Percentiles rank a stretch among this genome's conserved stretches.
Conservation (phyloP, 495 filamentous ascomycete genomes). For the Niebla homalea region DNA sequence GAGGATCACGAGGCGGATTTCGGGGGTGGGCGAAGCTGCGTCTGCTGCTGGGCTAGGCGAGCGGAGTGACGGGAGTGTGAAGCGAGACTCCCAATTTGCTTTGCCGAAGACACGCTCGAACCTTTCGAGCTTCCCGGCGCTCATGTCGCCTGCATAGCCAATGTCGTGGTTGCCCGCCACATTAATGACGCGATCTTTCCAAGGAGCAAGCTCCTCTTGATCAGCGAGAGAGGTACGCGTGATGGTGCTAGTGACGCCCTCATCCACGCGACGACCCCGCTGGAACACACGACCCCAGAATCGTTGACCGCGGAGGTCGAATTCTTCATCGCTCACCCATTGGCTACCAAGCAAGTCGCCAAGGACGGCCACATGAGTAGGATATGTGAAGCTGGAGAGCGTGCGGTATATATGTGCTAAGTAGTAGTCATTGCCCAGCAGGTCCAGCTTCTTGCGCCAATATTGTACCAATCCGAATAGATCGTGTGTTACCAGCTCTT, state of each 20-base stretch:
- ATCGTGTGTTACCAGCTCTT: conserved; percentile 46
- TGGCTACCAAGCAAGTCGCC: conserved; percentile 94
- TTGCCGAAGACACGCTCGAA: conserved; percentile 77
- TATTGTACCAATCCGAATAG: conserved; percentile 47
- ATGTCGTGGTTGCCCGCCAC: conserved; percentile 92
- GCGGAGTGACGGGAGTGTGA: conserved; percentile 38
- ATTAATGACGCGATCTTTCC: conserved; percentile 70
- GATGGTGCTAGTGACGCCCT: conserved; percentile 34
- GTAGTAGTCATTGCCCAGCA: conserved; percentile 89
- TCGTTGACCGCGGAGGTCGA: conserved; percentile 50
- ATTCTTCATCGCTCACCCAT: conserved; percentile 82
- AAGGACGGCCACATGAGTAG: conserved; percentile 79
- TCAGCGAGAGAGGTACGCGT: conserved; percentile 25
- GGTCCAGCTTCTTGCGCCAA: conserved; percentile 66
- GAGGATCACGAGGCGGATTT: conserved; percentile 69
- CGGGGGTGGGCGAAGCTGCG: conserved; percentile 29
- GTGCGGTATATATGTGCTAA: conserved; percentile 87
- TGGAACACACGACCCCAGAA: conserved; percentile 77
- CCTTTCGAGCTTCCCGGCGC: conserved; percentile 50
- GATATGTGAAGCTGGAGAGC: conserved; percentile 61
- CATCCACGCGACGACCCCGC: conserved; percentile 51
- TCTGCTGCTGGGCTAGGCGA: too few relatives aligned
- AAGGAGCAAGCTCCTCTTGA: conserved; percentile 40
- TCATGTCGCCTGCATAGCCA: conserved; percentile 86
- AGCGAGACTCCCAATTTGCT: conserved; percentile 74